Base-by-base conservation (phyloP, 225 moss, liverwort and hornwort genomes). In the Physcomitrium patens region DNA sequence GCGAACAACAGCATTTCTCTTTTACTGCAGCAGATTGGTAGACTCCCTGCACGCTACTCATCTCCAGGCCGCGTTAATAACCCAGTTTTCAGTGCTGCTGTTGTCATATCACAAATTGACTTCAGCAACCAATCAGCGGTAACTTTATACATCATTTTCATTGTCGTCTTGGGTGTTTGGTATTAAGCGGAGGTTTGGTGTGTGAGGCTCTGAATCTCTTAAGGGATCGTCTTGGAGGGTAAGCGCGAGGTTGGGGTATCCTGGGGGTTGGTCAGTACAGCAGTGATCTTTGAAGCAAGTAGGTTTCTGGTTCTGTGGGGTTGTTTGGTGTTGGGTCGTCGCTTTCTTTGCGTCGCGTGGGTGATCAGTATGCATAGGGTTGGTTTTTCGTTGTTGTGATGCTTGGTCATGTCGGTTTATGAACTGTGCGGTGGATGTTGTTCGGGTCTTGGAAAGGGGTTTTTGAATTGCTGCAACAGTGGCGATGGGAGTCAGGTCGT, bases 401-500 rank as follows among this genome's bases (percentile, higher is more conserved):
- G 19, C 23, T 64, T 45, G 31, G 47, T 67, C 59, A 42, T 28
- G 61, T 18, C 12, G 53, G 37, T 41, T 59, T 44, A 45, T 37
- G 31, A 4, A 22, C 55, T 42, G 3, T 48, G 70, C 44, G 44
- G 17, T 14, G 46, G 24, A 4, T 31, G 60, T 60, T 71, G 26
- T 73, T 50, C 23, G 52, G 63, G 23, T 22, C 19, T 15, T 20
- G 7, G 43, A 8, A 17, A 27, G 16, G 27, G n/a, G 66, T 14
- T 24, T 49, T 49, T 49, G 66, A 67, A 67, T 72, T 31, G 37
- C 15, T 73, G 63, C 60, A 60, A 48, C 27, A 9, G 47, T 8
- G 42, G 10, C 3, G 12, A 7, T 31, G 60, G 8, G 28, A 18
- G 20, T 4, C n/a, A 61, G n/a, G 14, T 24, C 20, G 58, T 1